phyloP scores from a whole-genome alignment of 2,329 filamentous ascomycete genomes.

The Colletotrichum nymphaeae region DNA sequence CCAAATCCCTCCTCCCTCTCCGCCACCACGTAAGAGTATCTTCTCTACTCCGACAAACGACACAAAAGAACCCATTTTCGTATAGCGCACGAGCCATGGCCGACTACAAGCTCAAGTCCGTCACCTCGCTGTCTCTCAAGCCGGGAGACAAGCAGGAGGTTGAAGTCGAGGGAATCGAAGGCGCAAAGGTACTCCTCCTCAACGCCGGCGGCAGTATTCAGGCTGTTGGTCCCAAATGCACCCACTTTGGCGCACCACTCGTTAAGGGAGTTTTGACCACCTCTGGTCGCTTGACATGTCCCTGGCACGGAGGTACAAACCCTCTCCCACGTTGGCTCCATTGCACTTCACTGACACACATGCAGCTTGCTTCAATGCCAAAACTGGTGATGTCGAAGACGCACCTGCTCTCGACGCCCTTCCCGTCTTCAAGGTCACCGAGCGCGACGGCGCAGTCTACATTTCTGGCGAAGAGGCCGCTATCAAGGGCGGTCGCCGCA shows the following conservation, averaged over 20 bases:
- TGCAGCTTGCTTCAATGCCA: constrained; percentile 89
- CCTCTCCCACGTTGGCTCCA: background rate
- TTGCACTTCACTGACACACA: background rate
- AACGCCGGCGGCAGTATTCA: constrained; percentile 82
- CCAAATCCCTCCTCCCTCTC: constrained; percentile 17
- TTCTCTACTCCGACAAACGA: constrained; percentile 3
- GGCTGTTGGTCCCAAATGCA: constrained; percentile 86
- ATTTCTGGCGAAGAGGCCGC: constrained; percentile 82
- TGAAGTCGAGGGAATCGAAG: constrained; percentile 89
- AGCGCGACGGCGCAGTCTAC: constrained; percentile 87
- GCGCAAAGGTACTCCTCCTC: constrained; percentile 86
- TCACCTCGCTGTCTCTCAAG: constrained; percentile 79
- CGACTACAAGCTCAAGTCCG: constrained; percentile 79
- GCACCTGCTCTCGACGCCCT: constrained; percentile 91
- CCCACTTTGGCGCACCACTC: constrained; percentile 92
- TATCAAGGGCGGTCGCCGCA: constrained; percentile 81
- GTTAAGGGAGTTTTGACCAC: constrained; percentile 86
- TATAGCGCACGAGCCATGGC: constrained; percentile 56
- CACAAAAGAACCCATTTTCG: constrained; percentile 37
- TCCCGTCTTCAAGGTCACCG: constrained; percentile 81
- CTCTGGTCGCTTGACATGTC: constrained; percentile 88
- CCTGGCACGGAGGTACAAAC: constrained; percentile 89
- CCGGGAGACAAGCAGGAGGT: constrained; percentile 88
- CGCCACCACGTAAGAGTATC: background rate
- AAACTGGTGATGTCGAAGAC: constrained; percentile 93